These are phyloP conservation scores for Stagonosporopsis cucurbitacearum DNA, from an alignment of 2,329 filamentous ascomycete genomes.

Conservation along the genomic window DNA sequence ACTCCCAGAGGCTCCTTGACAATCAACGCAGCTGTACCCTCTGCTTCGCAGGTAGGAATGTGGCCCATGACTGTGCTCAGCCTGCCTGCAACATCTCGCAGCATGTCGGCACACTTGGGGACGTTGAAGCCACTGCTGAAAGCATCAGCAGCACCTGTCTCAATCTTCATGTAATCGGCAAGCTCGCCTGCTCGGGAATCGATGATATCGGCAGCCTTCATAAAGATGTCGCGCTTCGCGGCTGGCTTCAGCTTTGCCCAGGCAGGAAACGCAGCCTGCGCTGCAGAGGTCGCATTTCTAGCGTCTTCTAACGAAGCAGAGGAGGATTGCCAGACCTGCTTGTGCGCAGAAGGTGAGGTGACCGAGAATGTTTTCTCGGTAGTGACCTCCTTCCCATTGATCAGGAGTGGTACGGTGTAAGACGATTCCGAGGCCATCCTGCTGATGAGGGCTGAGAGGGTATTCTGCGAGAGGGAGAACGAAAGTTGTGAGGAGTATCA, in stretches of 20 bases:
- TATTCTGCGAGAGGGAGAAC: background rate
- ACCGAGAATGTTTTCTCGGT: conserved; percentile 62
- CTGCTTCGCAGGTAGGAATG: conserved; percentile 56
- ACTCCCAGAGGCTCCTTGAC: conserved; percentile 81
- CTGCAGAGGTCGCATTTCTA: conserved; percentile 63
- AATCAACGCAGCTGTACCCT: conserved; percentile 67
- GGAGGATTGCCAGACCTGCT: conserved; percentile 62
- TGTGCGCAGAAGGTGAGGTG: conserved; percentile 60
- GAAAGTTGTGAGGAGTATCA: background rate
- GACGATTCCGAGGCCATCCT: conserved; percentile 23
- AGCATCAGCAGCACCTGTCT: conserved; percentile 59
- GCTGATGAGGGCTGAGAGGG: background rate
- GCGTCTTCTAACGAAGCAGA: conserved; percentile 64
- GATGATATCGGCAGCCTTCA: conserved; percentile 71
- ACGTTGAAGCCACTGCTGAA: conserved; percentile 52
- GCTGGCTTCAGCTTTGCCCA: conserved; percentile 71
- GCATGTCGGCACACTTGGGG: conserved; percentile 50
- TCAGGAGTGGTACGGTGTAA: conserved; percentile 55
- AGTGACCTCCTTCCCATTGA: conserved; percentile 57
- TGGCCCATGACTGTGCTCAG: conserved; percentile 56
- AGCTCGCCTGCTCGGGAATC: conserved; percentile 66
- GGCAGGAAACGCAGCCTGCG: conserved; percentile 69
- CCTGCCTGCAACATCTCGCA: conserved; percentile 61
- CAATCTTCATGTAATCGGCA: conserved; percentile 63
- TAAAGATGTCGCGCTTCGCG: conserved; percentile 71